Conservation (phyloP, 1,284 basidiomycete species). For the Chalciporus sp. region DNA sequence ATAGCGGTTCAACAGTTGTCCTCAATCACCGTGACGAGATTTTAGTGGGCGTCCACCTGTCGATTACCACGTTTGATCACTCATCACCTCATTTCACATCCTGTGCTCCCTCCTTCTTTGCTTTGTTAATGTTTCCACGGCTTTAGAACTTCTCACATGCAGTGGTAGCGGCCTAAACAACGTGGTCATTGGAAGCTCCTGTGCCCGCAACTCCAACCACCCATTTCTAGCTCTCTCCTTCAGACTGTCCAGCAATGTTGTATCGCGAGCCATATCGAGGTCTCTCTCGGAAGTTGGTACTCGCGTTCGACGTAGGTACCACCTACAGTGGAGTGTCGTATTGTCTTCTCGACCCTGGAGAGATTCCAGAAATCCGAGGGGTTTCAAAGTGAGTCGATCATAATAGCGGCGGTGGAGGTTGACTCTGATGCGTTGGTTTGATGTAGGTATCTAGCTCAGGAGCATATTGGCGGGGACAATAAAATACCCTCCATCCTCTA, state of each 20-base stretch:
- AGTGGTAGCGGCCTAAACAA: too few species aligned
- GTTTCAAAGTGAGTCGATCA: slow-evolving; percentile 41
- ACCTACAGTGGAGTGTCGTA: slow-evolving; percentile 55
- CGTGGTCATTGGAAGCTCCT: too few species aligned
- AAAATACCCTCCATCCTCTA: slow-evolving; percentile 60
- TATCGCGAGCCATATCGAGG: slow-evolving; percentile 35
- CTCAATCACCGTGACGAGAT: too few species aligned
- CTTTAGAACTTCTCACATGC: too few species aligned
- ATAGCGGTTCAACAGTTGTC: too few species aligned
- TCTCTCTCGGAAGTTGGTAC: slow-evolving; percentile 41
- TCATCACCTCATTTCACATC: too few species aligned
- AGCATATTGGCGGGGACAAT: slow-evolving; percentile 51
- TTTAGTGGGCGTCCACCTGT: too few species aligned
- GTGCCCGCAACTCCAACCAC: too few species aligned
- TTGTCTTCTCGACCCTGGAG: slow-evolving; percentile 46
- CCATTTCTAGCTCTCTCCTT: too few species aligned
- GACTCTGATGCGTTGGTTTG: neutral
- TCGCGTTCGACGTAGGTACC: slow-evolving; percentile 56
- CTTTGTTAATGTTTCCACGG: too few species aligned
- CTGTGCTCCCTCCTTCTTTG: too few species aligned
- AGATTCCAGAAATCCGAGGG: slow-evolving; percentile 43
- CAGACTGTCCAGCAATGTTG: slow-evolving; percentile 19
- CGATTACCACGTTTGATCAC: too few species aligned
- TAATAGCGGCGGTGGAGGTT: neutral
- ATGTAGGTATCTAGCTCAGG: slow-evolving; percentile 54